A percentile compares a stretch with the other conserved stretches of the same genome.
phyloP scores from a whole-genome alignment of 257 asterid species.

The Lantana camara region DNA sequence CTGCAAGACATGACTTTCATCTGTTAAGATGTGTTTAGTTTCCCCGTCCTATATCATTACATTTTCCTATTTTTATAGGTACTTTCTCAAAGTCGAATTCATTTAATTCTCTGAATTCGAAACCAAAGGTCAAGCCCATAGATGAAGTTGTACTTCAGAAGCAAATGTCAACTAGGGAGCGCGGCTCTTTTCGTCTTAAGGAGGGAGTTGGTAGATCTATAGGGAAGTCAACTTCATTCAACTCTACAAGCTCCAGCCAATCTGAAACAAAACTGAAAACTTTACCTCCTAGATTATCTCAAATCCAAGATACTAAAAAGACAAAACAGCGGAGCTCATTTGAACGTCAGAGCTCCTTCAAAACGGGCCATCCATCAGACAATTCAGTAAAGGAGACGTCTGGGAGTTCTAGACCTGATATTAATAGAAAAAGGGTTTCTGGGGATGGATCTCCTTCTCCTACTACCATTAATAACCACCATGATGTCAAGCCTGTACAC shows the following conservation, averaged over 20 bases:
- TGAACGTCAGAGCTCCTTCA: background rate
- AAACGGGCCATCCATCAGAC: background rate
- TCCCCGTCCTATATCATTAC: background rate
- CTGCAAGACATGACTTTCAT: background rate
- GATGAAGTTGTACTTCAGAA: background rate
- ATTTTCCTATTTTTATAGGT: background rate
- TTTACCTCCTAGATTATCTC: background rate
- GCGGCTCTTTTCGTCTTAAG: background rate
- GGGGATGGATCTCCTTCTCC: background rate
- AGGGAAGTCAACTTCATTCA: background rate
- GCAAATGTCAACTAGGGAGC: background rate
- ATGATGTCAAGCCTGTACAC: background rate
- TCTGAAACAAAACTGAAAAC: background rate
- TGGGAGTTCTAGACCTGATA: background rate
- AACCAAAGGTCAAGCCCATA: background rate
- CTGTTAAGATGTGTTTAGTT: background rate
- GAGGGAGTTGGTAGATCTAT: background rate
- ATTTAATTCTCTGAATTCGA: conserved; percentile 3
- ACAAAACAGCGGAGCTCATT: background rate
- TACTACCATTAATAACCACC: background rate
- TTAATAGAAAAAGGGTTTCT: background rate
- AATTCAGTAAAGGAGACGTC: too few species aligned
- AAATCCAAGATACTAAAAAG: background rate
- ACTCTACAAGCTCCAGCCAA: background rate
- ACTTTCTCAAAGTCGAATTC: background rate